These are phyloP conservation scores for Calonectria leucothoes DNA, from an alignment of 2,329 filamentous ascomycete genomes.

Conservation along the genomic window DNA sequence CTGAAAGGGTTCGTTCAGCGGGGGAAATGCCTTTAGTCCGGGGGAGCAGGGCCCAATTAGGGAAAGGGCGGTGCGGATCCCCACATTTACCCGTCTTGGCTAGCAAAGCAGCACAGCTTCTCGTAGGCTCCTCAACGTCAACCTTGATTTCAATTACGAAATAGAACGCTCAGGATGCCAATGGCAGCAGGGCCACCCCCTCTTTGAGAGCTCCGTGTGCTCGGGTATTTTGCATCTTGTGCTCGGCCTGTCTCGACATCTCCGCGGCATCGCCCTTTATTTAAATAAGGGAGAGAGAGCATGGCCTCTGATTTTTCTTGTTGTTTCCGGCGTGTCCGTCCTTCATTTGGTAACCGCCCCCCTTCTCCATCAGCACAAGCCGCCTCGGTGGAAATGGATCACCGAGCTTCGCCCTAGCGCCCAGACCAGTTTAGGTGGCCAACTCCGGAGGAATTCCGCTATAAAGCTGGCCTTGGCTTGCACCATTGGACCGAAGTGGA, in stretches of 20 bases:
- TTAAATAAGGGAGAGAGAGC: background rate
- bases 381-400: background rate
- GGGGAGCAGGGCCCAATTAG: background rate
- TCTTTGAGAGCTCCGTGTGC: background rate
- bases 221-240: background rate
- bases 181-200: conserved; percentile 19
- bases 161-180: conserved; percentile 37
- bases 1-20: background rate
- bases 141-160: conserved; percentile 42
- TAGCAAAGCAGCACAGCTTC: conserved; percentile 6
- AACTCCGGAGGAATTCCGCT: background rate
- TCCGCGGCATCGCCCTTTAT: conserved; percentile 19
- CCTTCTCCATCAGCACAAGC: background rate
- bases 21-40: background rate
- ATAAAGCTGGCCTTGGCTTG: background rate
- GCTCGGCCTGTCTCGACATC: background rate
- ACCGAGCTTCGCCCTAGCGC: conserved; percentile 3
- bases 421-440: conserved; percentile 12
- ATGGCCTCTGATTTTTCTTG: background rate
- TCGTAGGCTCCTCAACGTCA: conserved; percentile 5
- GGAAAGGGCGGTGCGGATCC: background rate
- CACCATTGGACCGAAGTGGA: background rate
- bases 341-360: background rate
- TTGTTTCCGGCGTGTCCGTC: background rate
- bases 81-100: conserved; percentile 31